Percentiles rank a stretch among this genome's conserved stretches.
These are phyloP conservation scores for Boletus pseudopeckii DNA, from an alignment of 768 basidiomycete species.

Conservation along the genomic window DNA sequence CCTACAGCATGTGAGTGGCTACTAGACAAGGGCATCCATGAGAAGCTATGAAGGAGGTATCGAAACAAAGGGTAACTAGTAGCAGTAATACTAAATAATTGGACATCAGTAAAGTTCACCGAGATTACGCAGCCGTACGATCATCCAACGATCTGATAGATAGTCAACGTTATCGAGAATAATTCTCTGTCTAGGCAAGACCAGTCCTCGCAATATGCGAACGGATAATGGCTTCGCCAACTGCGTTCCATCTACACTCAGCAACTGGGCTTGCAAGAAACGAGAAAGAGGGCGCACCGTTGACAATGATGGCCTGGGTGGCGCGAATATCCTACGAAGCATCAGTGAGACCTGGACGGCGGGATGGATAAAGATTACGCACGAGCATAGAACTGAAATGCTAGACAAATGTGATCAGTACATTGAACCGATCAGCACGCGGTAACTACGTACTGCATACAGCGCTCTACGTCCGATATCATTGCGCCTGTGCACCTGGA, in stretches of 20 bases:
- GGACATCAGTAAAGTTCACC: slow-evolving; percentile 12
- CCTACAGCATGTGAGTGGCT: slow-evolving; percentile 22
- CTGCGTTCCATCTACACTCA: slow-evolving; percentile 30
- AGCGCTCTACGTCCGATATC: slow-evolving; percentile 57
- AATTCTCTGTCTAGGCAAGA: slow-evolving; percentile 23
- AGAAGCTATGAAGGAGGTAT: slow-evolving; percentile 19
- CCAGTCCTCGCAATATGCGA: slow-evolving; percentile 60
- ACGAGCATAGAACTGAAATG: slow-evolving; percentile 75
- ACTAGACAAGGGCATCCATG: slow-evolving; percentile 24
- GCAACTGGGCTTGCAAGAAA: background rate
- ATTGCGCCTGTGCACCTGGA: slow-evolving; percentile 67
- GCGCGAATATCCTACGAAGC: slow-evolving; percentile 56
- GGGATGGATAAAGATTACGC: slow-evolving; percentile 13
- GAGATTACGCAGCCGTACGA: slow-evolving; percentile 3
- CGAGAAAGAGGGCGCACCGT: slow-evolving; percentile 39
- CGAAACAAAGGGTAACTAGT: slow-evolving; percentile 26
- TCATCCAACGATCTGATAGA: slow-evolving; percentile 14
- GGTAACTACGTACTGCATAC: slow-evolving; percentile 52
- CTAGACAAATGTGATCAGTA: slow-evolving; percentile 32
- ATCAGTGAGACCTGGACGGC: background rate
- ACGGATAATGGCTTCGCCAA: slow-evolving; percentile 65
- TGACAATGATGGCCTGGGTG: slow-evolving; percentile 62
- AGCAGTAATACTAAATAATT: slow-evolving; percentile 19
- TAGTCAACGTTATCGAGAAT: background rate
- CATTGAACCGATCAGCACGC: background rate